Evolutionary conservation across 2,329 filamentous ascomycete species (phyloP), one percentile per base, ranked within the genome.

Genomic region (Triangularia verruculosa): DNA sequence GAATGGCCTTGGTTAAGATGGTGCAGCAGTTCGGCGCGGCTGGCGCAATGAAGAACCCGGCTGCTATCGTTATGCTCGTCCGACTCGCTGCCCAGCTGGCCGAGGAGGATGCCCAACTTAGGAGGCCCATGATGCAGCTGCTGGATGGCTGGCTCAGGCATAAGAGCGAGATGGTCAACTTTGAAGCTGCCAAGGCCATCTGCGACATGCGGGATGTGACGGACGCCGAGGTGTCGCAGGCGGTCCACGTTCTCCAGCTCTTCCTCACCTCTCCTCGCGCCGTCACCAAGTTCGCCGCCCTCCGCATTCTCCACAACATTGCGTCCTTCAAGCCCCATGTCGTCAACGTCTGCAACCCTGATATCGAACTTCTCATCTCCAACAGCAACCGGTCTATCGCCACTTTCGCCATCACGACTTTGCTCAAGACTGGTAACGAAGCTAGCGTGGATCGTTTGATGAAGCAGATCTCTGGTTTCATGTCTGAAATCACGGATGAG

Each of bases 81-180:
- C 87, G 95, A 70, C 80, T 99, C 68, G 95, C 95, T 32, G 92
- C 94, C 51, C 95, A 97, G 81, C 83, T 99, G 67, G 94, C 94
- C 30, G 93, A 97, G 76, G 95, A 99, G 74, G 95, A 99, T 72
- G 85, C 87, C 43, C 89, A 92, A 69, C 83, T 98, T 73, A 84
- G 94, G 71, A 96, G 91, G 80, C 93, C 93, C 65, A 99, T 99
- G 95, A 95, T 97, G 86, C 89, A 93, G 78, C 86, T 99, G 70
- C 86, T 99, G 72, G 94, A 98, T 76, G 91, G 93, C 73, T 98
- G 94, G 94, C 81, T 99, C 77, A 88, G 93, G 76, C 94, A 98
- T 79, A 98, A 99, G 89, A 96, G 93, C 78, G 95, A 98, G 77
- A 96, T 97, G 92, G 93, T 99, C 79, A 98, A 97, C 82, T 97